A percentile compares a stretch with the other conserved stretches of the same genome.
Conservation (phyloP, 148 eudicot genomes). For the Talinum fruticosum region DNA sequence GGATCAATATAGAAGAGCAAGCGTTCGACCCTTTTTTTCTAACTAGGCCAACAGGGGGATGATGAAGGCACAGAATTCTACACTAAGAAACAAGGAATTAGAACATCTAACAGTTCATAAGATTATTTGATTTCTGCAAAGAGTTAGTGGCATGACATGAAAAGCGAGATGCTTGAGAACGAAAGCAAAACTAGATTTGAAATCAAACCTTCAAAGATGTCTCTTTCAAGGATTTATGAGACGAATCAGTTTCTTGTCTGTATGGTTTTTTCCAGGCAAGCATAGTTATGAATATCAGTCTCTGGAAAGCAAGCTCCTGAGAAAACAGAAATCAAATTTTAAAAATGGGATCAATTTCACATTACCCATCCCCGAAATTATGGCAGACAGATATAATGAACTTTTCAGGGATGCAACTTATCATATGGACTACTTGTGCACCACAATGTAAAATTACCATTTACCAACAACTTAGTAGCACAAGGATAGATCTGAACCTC, state of each 20-base stretch:
- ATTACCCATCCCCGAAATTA: background rate
- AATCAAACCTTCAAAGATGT: conserved; percentile 53
- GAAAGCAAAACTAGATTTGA: background rate
- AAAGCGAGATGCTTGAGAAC: background rate
- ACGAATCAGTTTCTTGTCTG: conserved; percentile 31
- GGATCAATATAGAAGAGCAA: background rate
- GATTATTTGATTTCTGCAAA: too few species aligned
- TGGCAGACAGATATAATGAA: conserved; percentile 2
- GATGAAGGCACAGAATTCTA: background rate
- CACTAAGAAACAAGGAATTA: background rate
- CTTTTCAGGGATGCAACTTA: background rate
- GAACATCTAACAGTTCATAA: background rate
- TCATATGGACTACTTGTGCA: background rate
- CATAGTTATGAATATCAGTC: conserved; percentile 75
- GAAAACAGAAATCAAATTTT: background rate
- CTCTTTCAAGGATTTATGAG: conserved; percentile 38
- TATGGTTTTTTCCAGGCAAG: conserved; percentile 92
- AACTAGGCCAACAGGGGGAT: background rate
- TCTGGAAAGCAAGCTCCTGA: conserved; percentile 83
- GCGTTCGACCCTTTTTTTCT: background rate
- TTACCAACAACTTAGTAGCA: background rate
- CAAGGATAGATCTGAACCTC: background rate
- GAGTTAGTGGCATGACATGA: background rate
- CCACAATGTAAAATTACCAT: background rate
- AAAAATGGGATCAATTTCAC: background rate